Evolutionary conservation across 345 rosid genomes (phyloP), one percentile per base, ranked within the genome.

Genomic region (Syzygium grande): DNA sequence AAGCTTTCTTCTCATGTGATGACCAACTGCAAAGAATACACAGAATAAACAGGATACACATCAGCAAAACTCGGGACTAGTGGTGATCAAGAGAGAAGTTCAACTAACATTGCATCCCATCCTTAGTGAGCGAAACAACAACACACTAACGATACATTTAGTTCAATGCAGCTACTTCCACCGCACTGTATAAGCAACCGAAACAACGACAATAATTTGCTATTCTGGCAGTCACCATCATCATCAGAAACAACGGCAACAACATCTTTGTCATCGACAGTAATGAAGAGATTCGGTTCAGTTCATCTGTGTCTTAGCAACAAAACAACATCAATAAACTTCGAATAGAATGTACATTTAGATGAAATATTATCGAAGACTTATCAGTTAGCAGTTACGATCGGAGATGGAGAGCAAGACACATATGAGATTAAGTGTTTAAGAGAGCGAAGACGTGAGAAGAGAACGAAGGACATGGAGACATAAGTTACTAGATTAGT

Each of bases 361-460:
- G 38, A 61, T 0, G 6, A n/a, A n/a, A 61, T 61, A 61, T n/a
- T 13, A n/a, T 61, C n/a, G 17, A n/a, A 61, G 3, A n/a, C 3
- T n/a, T n/a, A 13, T 34, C 7, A 13, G 19, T 61, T 30, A 61
- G 13, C 5, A 61, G 0, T n/a, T 14, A 61, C 11, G 73, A 61
- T n/a, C 2, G 0, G 0, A 4, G 2, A 61, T 13, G 4, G 19
- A 61, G 34, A 61, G 2, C 34, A 0, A 61, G 34, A 61, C 6
- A 0, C 14, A 16, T 61, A 11, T 12, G 30, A 61, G n/a, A 27
- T 12, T n/a, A 9, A n/a, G 4, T 61, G 34, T n/a, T 61, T 27
- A n/a, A 61, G 73, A 61, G 34, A 61, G 19, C 0, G 9, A n/a
- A 2, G 0, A 3, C 1, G 19, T n/a, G 73, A 61, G 10, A n/a